Base-by-base conservation (phyloP, 2,329 filamentous ascomycete genomes). In the Neoascochyta sp. region DNA sequence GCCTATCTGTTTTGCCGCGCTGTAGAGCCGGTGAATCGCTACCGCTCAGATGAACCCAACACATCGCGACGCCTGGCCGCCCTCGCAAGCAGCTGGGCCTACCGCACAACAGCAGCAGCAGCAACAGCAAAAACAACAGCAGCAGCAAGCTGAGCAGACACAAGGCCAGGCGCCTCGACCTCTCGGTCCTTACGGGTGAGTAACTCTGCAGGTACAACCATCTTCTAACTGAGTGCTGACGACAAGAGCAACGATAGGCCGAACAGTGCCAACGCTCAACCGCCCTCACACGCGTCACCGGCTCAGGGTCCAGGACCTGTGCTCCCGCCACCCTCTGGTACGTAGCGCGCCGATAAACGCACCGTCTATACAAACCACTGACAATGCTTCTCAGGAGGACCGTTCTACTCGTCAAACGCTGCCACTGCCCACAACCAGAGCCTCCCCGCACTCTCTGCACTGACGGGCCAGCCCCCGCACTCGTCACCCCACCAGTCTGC, bases 381-480 rank as follows among this genome's bases (percentile, higher is more conserved):
- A n/a, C n/a, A n/a, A n/a, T n/a, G n/a, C n/a, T n/a, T n/a, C n/a
- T n/a, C 19, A 63, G 47, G 45, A 49, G 57, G 39, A 39, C 59
- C 52, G 36, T 71, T 62, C 47, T 69, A 57, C 52, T 60, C 50
- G 46, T 65, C 59, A 46, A 66, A 43, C 41, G 57, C 52, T 9
- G 46, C 58, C 10, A 32, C 47, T 3, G 43, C 47, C 23, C 62
- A 55, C 26, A 63, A 60, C 15, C 69, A 71, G 42, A 67, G 53
- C 27, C 56, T 73, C 12, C 67, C 69, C 16, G 56, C 60, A 15
- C 54, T 72, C 14, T 52, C 67, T 18, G 65, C 66, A 17, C 43
- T 73, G 38, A 63, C 62, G 27, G 58, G 60, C 21, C 65, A 68
- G 25, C 67, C 63, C 16, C 64, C 68, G 27, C 69, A 70, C 32